These are phyloP conservation scores for Cercospora sp. DNA, from an alignment of 2,329 filamentous ascomycete species.

Conservation along the genomic window DNA sequence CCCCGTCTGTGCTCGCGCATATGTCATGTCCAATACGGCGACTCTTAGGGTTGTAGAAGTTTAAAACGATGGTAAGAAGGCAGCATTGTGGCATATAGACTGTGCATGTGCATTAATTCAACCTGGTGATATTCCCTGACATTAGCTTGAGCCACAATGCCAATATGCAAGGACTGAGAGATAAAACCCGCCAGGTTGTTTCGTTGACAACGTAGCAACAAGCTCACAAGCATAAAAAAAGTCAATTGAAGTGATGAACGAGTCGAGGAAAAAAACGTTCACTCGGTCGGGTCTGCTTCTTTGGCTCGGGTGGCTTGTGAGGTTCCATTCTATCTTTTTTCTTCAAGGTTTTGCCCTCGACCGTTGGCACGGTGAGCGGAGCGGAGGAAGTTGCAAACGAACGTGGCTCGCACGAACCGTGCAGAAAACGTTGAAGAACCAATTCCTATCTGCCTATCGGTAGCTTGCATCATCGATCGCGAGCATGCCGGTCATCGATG, in stretches of 20 bases:
- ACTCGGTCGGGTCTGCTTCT: background rate
- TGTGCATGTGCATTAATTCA: background rate
- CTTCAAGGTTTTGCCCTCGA: background rate
- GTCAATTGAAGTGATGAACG: background rate
- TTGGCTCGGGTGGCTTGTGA: conserved; percentile 5
- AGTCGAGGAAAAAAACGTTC: background rate
- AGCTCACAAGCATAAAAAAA: background rate
- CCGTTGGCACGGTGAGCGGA: background rate
- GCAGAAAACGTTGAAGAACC: background rate
- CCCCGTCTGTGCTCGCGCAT: background rate
- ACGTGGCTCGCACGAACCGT: conserved; percentile 3
- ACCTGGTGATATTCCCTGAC: background rate
- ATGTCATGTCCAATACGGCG: background rate
- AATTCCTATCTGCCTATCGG: background rate
- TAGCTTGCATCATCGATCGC: conserved; percentile 2
- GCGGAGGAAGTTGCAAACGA: background rate
- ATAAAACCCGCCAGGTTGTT: background rate
- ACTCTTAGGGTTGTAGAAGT: background rate
- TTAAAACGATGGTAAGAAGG: background rate
- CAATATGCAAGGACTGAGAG: background rate
- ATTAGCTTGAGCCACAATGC: background rate
- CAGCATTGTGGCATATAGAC: background rate
- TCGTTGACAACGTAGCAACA: background rate
- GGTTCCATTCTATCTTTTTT: background rate
- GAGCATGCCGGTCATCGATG: conserved; percentile 1